Base-by-base conservation (phyloP, 148 eudicot genomes). In the Camellia granthamiana region DNA sequence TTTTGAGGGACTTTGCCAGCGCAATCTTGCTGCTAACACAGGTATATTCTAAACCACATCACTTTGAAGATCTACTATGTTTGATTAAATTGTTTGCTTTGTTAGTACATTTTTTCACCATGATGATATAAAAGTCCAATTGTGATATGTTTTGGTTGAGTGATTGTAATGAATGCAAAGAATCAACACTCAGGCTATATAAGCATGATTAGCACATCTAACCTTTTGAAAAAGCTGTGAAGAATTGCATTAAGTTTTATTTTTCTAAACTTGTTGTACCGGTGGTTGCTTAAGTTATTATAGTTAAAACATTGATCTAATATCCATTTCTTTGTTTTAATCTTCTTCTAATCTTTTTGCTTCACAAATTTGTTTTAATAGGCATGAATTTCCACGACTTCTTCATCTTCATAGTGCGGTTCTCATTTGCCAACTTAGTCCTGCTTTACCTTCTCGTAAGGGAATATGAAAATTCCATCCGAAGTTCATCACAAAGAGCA, bases 21-120 rank as follows among this genome's bases (percentile, higher is more conserved):
- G 93, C 16, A 97, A 97, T 88, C 99, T 97, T 82, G 98, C 97
- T 72, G 98, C 97, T 78, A 97, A 97, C 85, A 90, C 99, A 78
- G 99, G 99, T 97, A 82, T 54, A 55, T 46, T 61, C 54, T 69
- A 52, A 52, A 55, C 49, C 21, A 49, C 75, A 30, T 30, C 38
- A 30, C 38, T 30, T 75, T 30, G 52, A 59, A 65, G 5, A 7
- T 60, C 14, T 9, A 14, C 6, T 11, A n/a, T 14, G 11, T 47
- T n/a, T 75, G 54, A 56, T 42, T 44, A 55, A 6, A 3, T 55
- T 8, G 12, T 55, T 55, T 55, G 59, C 0, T 55, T 55, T 55
- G 12, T 12, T 8, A 12, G 14, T 12, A 55, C 11, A 9, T 55
- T 13, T 55, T 55, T 10, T 55, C 59, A 55, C 59, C 59, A 55